A percentile compares a stretch with the other conserved stretches of the same genome.
These are phyloP conservation scores for Vitis hybrid DNA, from an alignment of 177 flowering plant genomes.

Conservation along the genomic window DNA sequence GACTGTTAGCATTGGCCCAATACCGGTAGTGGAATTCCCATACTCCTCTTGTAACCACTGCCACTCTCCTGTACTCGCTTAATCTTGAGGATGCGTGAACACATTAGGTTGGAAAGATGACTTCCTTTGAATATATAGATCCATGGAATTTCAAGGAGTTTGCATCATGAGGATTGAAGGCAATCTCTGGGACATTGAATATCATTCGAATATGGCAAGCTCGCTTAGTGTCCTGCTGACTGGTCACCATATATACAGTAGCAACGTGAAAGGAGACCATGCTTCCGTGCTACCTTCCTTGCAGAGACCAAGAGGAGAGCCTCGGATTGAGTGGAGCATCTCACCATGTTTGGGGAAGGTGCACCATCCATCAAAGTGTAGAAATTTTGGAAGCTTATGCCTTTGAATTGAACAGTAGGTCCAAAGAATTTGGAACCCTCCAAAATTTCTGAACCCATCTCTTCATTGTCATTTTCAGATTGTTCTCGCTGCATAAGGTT, in stretches of 20 bases:
- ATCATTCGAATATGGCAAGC: constrained; percentile 59
- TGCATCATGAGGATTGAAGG: constrained; percentile 48
- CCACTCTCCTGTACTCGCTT: too few species aligned
- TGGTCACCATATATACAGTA: constrained; percentile 54
- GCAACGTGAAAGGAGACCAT: constrained; percentile 78
- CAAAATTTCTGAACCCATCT: constrained; percentile 39
- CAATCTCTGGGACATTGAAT: too few species aligned
- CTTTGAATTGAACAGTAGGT: constrained; percentile 25
- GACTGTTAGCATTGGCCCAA: too few species aligned
- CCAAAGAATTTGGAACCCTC: constrained; percentile 25
- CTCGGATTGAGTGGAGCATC: too few species aligned
- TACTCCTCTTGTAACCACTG: too few species aligned
- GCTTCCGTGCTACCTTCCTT: constrained; percentile 35
- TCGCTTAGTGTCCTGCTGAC: constrained; percentile 59
- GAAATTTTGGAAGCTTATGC: constrained; percentile 38
- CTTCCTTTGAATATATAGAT: too few species aligned
- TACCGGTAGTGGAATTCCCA: too few species aligned
- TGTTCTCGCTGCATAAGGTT: constrained; percentile 26
- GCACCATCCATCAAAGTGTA: constrained; percentile 31
- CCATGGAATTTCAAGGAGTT: too few species aligned
- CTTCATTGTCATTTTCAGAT: constrained; percentile 43
- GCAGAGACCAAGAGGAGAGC: too few species aligned
- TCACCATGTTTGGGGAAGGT: too few species aligned
- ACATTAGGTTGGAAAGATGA: too few species aligned
- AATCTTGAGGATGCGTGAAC: too few species aligned